Evolutionary conservation across 1,139 yeast species (phyloP), one percentile per base, ranked within the genome.

Genomic region (Debaryomyces sp.): DNA sequence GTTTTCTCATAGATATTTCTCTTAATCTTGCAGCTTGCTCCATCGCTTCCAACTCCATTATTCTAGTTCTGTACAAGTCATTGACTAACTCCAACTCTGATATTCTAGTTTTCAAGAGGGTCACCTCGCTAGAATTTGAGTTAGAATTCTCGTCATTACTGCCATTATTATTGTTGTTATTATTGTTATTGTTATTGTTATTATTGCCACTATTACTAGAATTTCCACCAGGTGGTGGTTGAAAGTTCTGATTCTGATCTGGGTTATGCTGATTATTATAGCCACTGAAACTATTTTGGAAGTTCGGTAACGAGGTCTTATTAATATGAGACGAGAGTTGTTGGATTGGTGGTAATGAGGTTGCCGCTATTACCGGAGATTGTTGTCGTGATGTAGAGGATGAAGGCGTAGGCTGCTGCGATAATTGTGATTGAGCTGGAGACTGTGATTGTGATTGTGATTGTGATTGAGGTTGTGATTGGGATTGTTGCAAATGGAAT

Each of bases 51-150:
- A 92, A 74, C 62, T 92, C 97, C 68, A 80, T 75, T 45, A 92
- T 89, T 57, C 96, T 80, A 4, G 94, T 82, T 56, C 89, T 80
- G 71, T 89, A 88, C 53, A 92, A 73, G 62, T 91, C 97, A 60
- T 90, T 91, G 36, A 92, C 96, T 41, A 92, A 75, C 64, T 92
- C 97, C 50, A 92, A 76, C 63, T 92, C 98, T n/a, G 89, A 82
- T 21, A 91, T 89, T 50, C 96, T 75, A 0, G 96, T 88, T 54
- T 82, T 81, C 51, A 90, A 71, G 40, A 75, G 71, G 17, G 82
- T 81, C 18, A 77, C 68, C 55, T 80, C 85, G 55, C 77, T 80
- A 6, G 52, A 56, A 37, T 57, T 49, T 52, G 51, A 50, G 34
- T 50, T 55, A 18, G 57, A 51, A 52, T 44, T 45, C n/a, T 52